A percentile compares a stretch with the other conserved stretches of the same genome.
Conservation (phyloP, 371 early-diverging fungal species). For the Nematocida sp. region DNA sequence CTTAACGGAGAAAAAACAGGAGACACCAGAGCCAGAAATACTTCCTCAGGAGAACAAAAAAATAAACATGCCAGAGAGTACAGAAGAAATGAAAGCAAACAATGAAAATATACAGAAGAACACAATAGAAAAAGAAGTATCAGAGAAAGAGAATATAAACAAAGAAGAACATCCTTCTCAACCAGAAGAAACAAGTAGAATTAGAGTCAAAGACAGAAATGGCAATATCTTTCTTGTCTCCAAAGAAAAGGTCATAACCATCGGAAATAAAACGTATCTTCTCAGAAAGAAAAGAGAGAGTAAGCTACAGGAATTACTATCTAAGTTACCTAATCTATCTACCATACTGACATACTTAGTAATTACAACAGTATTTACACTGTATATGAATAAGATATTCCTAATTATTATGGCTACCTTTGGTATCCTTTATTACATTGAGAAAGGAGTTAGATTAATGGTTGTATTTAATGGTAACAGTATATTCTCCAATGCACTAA, state of each 20-base stretch:
- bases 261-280: slow-evolving; percentile 17
- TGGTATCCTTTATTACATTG: not conserved
- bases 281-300: slow-evolving; percentile 1
- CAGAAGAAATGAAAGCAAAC: too few species aligned
- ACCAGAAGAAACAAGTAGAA: not conserved
- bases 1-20: too few species aligned
- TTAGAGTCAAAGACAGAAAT: not conserved
- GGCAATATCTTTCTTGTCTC: not conserved
- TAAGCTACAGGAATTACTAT: not conserved
- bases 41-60: too few species aligned
- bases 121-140: too few species aligned
- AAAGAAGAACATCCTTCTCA: too few species aligned
- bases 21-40: not conserved
- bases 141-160: too few species aligned
- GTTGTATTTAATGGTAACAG: too few species aligned
- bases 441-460: too few species aligned
- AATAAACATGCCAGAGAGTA: too few species aligned
- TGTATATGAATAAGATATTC: slow-evolving; percentile 38
- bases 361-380: not conserved
- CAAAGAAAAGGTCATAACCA: not conserved
- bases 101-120: too few species aligned
- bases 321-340: not conserved
- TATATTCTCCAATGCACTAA: slow-evolving; percentile 7
- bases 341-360: slow-evolving; percentile 15
- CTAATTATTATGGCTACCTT: not conserved